Evolutionary conservation across 2,329 filamentous ascomycete genomes (phyloP).

Genomic region (Podosphaera fusca): DNA sequence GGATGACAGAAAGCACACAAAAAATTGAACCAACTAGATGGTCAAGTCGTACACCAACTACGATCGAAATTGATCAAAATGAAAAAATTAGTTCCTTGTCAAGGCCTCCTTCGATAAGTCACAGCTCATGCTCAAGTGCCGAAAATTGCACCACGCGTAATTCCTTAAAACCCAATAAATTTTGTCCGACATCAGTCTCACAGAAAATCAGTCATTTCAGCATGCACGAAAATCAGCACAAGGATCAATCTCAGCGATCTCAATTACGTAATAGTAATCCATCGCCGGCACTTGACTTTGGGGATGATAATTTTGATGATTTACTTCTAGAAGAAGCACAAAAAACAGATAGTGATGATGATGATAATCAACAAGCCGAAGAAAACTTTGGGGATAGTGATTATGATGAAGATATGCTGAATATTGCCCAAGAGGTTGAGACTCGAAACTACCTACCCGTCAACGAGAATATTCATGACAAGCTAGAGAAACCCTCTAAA

Average conservation of each 20-base stretch:
- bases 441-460: conserved; percentile 13
- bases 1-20: conserved; percentile 11
- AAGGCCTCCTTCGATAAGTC: too few relatives aligned
- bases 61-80: too few relatives aligned
- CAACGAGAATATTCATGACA: neutral
- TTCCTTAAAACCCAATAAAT: too few relatives aligned
- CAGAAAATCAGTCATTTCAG: too few relatives aligned
- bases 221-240: too few relatives aligned
- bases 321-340: conserved; percentile 11
- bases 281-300: conserved; percentile 5
- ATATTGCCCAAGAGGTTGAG: conserved; percentile 21
- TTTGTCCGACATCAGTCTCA: too few relatives aligned
- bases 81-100: too few relatives aligned
- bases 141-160: too few relatives aligned
- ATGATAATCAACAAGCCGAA: conserved; percentile 2
- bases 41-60: conserved; percentile 4
- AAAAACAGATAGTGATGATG: conserved; percentile 3
- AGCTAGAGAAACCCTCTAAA: neutral
- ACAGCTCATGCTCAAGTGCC: too few relatives aligned
- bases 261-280: conserved; percentile 4
- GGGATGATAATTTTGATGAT: conserved; percentile 10
- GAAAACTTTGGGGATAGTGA: conserved; percentile 7
- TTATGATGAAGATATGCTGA: conserved; percentile 15
- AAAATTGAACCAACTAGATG: conserved; percentile 14
- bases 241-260: too few relatives aligned